Evolutionary conservation across 2,329 filamentous ascomycete genomes (phyloP), one percentile per base, ranked within the genome.

Genomic region (Fusarium robinianum): DNA sequence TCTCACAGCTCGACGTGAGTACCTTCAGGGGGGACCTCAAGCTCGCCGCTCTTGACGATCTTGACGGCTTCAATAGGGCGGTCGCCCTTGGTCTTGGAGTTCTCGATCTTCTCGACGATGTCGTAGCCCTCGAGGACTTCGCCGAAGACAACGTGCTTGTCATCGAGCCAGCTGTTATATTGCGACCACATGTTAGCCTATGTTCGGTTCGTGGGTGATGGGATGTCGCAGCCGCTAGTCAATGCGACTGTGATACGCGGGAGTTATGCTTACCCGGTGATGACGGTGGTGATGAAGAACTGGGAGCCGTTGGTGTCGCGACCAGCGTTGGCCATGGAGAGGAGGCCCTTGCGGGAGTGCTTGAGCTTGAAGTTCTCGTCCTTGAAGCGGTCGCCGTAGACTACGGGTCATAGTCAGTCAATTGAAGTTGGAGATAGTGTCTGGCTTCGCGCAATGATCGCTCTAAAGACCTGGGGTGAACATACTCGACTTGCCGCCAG

Each of bases 311-410:
- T 91, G 77, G 88, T 94, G 72, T 94, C 87, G 70, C 83, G 81
- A 70, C 88, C 88, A 49, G 87, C 81, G 73, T 91, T 91, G 71
- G 87, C 88, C 88, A 90, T 94, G 72, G 86, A 90, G 57, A 94
- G 76, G 37, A 89, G 75, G 63, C 88, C 88, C 72, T 84, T 85
- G 81, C 90, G 90, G 77, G 79, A 81, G 83, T 95, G 89, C 80
- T 90, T 91, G 67, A 92, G 80, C 84, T 94, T 92, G 81, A 95
- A 94, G 85, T 92, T 94, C 84, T 95, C 88, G 64, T 95, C 88
- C 56, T 81, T 72, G 75, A 94, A 94, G 74, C 88, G 88, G 61
- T 81, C 77, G 63, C 88, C 88, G 69, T 92, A 94, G 76, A 94
- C 82, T 85, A 53, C n/a, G 45, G 14, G 19, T 27, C 8, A 12